Evolutionary conservation across 140 eudicot species (phyloP).

Genomic region (Senecio squalidus): DNA sequence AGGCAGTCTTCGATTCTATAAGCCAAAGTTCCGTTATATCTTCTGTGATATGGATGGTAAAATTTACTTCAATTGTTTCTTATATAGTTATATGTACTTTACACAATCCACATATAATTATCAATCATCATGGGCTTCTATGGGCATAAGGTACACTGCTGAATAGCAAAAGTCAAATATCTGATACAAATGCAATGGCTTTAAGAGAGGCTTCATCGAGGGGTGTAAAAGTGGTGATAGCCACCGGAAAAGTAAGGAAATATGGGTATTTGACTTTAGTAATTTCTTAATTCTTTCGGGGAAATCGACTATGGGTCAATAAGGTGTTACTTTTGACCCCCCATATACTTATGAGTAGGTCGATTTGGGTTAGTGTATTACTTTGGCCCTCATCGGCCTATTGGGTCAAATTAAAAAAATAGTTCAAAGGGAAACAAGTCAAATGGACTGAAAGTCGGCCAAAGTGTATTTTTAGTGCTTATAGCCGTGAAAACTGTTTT

Average conservation of each 20-base stretch:
- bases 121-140: constrained; percentile 15
- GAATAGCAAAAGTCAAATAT: constrained; percentile 80
- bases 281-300: background rate
- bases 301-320: too few species aligned
- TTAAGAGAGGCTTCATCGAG: constrained; percentile 78
- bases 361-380: constrained; percentile 7
- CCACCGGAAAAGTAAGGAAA: constrained; percentile 91
- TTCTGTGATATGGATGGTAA: constrained; percentile 99
- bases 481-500: background rate
- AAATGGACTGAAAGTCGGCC: too few species aligned
- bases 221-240: constrained; percentile 85
- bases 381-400: too few species aligned
- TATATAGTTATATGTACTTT: background rate
- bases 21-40: constrained; percentile 76
- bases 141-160: constrained; percentile 69
- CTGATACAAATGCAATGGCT: constrained; percentile 65
- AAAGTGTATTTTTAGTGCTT: too few species aligned
- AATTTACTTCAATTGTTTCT: constrained; percentile 12
- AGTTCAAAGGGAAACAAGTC: too few species aligned
- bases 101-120: constrained; percentile 5
- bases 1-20: constrained; percentile 86
- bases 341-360: background rate
- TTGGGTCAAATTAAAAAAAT: background rate
- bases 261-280: background rate
- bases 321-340: background rate